Evolutionary conservation across 371 early-diverging fungal genomes (phyloP).

Genomic region (Choanephora cucurbitarum): DNA sequence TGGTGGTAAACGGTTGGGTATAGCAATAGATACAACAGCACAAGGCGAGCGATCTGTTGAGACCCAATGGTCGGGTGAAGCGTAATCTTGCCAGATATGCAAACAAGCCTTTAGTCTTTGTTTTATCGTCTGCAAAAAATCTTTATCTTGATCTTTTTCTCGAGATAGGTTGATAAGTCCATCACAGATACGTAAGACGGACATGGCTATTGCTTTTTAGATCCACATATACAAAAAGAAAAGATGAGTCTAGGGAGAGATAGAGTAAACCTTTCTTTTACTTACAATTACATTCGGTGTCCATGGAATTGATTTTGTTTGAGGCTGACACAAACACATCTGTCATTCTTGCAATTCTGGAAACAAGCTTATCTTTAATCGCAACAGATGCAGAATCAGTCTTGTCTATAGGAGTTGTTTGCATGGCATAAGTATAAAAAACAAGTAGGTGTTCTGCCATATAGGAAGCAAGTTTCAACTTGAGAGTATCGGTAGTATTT

Average conservation of each 20-base stretch:
- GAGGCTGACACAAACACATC: conserved; percentile 6
- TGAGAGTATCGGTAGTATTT: conserved; percentile 2
- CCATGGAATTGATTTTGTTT: conserved; percentile 4
- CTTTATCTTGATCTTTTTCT: not conserved
- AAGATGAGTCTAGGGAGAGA: too few species aligned
- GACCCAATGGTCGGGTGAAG: conserved; percentile 16
- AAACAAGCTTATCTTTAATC: conserved; percentile 13
- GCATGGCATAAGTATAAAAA: conserved; percentile 13
- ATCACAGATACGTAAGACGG: not conserved
- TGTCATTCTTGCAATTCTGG: conserved; percentile 10
- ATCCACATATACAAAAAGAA: too few species aligned
- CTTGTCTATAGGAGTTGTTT: conserved; percentile 1
- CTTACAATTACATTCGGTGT: conserved; percentile 20
- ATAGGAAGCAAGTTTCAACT: conserved; percentile 7
- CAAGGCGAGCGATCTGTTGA: conserved; percentile 4
- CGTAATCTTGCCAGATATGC: conserved; percentile 1
- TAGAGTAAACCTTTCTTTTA: too few species aligned
- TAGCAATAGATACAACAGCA: not conserved
- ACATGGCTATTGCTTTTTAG: conserved; percentile 11
- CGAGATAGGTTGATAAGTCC: too few species aligned
- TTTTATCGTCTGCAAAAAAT: conserved; percentile 1
- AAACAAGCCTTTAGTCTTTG: conserved; percentile 13
- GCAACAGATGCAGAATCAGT: not conserved
- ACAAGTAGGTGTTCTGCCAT: conserved; percentile 2
- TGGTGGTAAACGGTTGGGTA: not conserved